Conservation (phyloP, 2,329 filamentous ascomycete genomes). For the Macrophomina tecta region DNA sequence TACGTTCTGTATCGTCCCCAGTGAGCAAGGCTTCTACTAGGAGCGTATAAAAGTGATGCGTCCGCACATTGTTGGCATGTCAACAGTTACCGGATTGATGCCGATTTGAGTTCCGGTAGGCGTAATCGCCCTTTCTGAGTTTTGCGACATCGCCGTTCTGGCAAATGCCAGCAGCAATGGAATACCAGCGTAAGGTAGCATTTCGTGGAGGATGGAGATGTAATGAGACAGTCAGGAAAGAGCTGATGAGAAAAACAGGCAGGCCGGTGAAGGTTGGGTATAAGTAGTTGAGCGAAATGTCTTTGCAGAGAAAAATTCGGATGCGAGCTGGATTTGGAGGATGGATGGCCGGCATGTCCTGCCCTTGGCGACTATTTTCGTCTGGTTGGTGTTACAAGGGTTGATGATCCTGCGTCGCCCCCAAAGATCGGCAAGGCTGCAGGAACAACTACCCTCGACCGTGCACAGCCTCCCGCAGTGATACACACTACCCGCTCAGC, state of each 20-base stretch:
- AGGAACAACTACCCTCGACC: not conserved
- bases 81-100: not conserved
- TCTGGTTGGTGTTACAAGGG: not conserved
- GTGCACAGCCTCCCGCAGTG: not conserved
- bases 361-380: not conserved
- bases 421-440: not conserved
- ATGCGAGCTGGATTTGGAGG: no score
- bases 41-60: no score
- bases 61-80: not conserved
- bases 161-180: not conserved
- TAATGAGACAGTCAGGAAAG: no score
- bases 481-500: not conserved
- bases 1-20: not conserved
- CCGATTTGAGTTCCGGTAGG: not conserved
- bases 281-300: no score
- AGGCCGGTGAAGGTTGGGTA: no score
- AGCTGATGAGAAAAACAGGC: no score
- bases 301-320: no score
- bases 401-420: not conserved
- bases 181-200: no score
- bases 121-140: not conserved
- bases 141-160: not conserved
- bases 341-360: no score
- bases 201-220: no score
- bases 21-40: not conserved